phyloP scores from a whole-genome alignment of 2,329 filamentous ascomycete species.

The Sphaerulina vaccinii region DNA sequence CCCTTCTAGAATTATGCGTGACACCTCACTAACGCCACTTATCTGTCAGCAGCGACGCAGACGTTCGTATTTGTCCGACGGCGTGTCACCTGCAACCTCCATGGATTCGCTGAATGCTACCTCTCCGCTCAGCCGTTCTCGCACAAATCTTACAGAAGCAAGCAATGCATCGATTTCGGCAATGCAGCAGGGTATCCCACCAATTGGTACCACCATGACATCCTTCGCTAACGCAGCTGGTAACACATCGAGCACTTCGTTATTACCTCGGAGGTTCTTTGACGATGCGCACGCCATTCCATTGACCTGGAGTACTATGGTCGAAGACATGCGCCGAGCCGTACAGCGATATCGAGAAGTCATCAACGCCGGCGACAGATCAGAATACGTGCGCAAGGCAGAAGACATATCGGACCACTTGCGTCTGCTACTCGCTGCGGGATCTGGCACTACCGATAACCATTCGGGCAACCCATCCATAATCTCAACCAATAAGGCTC shows the following conservation, averaged over 20 bases:
- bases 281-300: constrained; percentile 80
- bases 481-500: constrained; percentile 93
- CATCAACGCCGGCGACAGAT: constrained; percentile 77
- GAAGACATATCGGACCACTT: constrained; percentile 98
- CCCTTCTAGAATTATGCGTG: constrained; percentile 26
- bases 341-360: constrained; percentile 88
- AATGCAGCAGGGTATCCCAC: constrained; percentile 45
- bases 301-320: constrained; percentile 83
- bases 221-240: constrained; percentile 55
- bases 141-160: constrained; percentile 51
- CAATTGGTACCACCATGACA: constrained; percentile 53
- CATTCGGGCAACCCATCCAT: constrained; percentile 99
- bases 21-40: constrained; percentile 26
- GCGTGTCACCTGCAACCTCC: constrained; percentile 80
- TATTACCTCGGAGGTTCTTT: constrained; percentile 79
- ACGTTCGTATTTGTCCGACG: constrained; percentile 65
- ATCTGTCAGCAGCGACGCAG: constrained; percentile 58
- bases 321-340: constrained; percentile 88
- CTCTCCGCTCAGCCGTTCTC: constrained; percentile 59
- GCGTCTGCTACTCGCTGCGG: constrained; percentile 86
- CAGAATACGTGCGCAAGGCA: constrained; percentile 89
- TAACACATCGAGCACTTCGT: constrained; percentile 37
- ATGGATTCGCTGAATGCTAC: constrained; percentile 83
- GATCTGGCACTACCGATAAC: constrained; percentile 96
- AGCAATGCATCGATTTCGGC: constrained; percentile 52